Conservation (phyloP, 2,329 filamentous ascomycete genomes). For the Sordariomycetes sp. region DNA sequence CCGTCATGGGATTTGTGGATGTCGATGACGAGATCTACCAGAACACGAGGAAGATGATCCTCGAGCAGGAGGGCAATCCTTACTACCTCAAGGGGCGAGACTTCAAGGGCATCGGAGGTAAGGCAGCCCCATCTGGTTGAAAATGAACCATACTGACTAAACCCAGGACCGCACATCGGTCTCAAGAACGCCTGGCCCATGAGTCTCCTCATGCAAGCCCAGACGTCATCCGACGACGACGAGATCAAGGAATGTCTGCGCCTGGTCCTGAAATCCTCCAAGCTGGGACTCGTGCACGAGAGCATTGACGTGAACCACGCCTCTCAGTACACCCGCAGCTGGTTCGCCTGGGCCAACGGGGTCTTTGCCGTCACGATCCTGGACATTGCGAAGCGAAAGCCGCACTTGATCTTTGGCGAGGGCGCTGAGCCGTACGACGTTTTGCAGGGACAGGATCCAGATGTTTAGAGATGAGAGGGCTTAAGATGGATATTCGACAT, state of each 20-base stretch:
- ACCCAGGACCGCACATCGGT: conserved; percentile 58
- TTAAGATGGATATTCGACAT: no score
- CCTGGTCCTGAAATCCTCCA: conserved; percentile 65
- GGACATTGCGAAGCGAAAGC: conserved; percentile 81
- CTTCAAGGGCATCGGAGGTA: conserved; percentile 85
- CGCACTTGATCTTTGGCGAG: conserved; percentile 71
- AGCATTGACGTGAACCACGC: conserved; percentile 71
- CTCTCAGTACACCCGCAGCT: conserved; percentile 70
- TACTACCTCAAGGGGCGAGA: conserved; percentile 72
- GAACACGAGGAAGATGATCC: conserved; percentile 74
- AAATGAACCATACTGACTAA: not conserved
- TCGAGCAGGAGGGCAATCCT: conserved; percentile 70
- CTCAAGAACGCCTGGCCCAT: conserved; percentile 94
- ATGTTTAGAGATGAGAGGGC: no score
- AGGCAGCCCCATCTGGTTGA: conserved; percentile 12
- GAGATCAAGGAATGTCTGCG: conserved; percentile 71
- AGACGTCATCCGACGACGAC: conserved; percentile 73
- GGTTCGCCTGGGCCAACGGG: conserved; percentile 98
- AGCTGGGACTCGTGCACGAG: conserved; percentile 80
- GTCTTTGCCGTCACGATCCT: conserved; percentile 91
- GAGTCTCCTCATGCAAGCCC: conserved; percentile 83
- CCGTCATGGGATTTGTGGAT: conserved; percentile 66
- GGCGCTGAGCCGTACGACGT: conserved; percentile 50
- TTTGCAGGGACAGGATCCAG: conserved; percentile 10
- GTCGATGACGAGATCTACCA: conserved; percentile 63